Evolutionary conservation across 2,329 filamentous ascomycete genomes (phyloP).

Genomic region (Fusarium sp.): DNA sequence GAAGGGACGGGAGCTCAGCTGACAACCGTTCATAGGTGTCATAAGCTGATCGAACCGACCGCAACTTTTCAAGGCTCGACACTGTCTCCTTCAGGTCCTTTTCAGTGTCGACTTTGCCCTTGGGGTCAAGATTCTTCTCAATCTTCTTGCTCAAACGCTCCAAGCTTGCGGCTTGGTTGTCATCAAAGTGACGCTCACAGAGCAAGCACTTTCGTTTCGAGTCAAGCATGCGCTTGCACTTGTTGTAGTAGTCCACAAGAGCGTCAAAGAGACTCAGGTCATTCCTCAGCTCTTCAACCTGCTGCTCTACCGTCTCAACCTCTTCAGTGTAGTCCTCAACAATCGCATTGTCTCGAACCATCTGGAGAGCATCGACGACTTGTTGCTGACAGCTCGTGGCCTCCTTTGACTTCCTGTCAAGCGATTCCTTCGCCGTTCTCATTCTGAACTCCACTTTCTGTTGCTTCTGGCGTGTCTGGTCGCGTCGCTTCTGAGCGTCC

Average conservation of each 20-base stretch:
- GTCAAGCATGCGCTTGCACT: conserved; percentile 74
- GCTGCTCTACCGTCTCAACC: conserved; percentile 63
- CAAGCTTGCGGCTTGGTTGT: conserved; percentile 66
- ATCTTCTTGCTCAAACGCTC: conserved; percentile 77
- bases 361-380: conserved; percentile 62
- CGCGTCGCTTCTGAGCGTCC: conserved; percentile 77
- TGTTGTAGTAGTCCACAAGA: conserved; percentile 77
- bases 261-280: conserved; percentile 78
- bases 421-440: conserved; percentile 71
- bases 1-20: conserved; percentile 76
- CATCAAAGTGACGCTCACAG: conserved; percentile 78
- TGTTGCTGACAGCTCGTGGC: conserved; percentile 69
- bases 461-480: conserved; percentile 77
- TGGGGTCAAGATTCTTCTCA: conserved; percentile 70
- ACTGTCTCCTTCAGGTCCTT: conserved; percentile 67
- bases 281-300: conserved; percentile 71
- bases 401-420: conserved; percentile 73
- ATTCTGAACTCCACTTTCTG: conserved; percentile 82
- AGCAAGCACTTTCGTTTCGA: conserved; percentile 80
- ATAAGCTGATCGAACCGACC: conserved; percentile 73
- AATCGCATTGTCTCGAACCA: conserved; percentile 57
- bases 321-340: conserved; percentile 67
- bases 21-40: conserved; percentile 80
- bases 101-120: conserved; percentile 72
- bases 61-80: conserved; percentile 67